A percentile compares a stretch with the other conserved stretches of the same genome.
phyloP scores from a whole-genome alignment of 192 early-diverging fungal genomes.

The Coemansia sp. region DNA sequence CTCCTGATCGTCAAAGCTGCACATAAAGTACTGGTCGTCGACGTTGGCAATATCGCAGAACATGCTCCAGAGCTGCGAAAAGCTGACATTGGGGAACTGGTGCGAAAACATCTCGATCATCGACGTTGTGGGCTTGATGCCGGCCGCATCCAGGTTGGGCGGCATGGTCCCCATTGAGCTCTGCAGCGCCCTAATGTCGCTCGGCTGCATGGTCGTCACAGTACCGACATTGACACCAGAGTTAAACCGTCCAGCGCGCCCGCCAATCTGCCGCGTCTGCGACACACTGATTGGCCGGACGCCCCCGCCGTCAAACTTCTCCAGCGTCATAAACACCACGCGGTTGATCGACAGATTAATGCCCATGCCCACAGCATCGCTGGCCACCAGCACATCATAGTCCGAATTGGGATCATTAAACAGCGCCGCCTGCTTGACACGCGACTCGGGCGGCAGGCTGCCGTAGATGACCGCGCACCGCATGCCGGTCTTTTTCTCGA shows the following conservation, averaged over 20 bases:
- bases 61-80: slow-evolving; percentile 67
- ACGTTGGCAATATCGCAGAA: slow-evolving; percentile 72
- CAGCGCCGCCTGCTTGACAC: slow-evolving; percentile 79
- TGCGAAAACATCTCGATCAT: slow-evolving; percentile 75
- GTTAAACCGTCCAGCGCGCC: slow-evolving; percentile 83
- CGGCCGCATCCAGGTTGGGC: slow-evolving; percentile 57
- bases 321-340: slow-evolving; percentile 75
- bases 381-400: slow-evolving; percentile 86
- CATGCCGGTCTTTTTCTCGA: slow-evolving; percentile 72
- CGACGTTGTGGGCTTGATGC: slow-evolving; percentile 71
- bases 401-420: slow-evolving; percentile 83
- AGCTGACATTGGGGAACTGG: slow-evolving; percentile 63
- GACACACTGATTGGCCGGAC: slow-evolving; percentile 61
- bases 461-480: slow-evolving; percentile 92
- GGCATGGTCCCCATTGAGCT: slow-evolving; percentile 25
- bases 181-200: slow-evolving; percentile 18
- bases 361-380: slow-evolving; percentile 98
- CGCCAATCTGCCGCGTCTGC: slow-evolving; percentile 92
- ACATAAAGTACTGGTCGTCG: slow-evolving; percentile 70
- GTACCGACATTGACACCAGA: slow-evolving; percentile 64
- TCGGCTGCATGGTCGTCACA: slow-evolving; percentile 62
- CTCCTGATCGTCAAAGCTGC: slow-evolving; percentile 68
- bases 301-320: slow-evolving; percentile 77
- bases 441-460: slow-evolving; percentile 87
- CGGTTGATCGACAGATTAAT: slow-evolving; percentile 93